phyloP scores from a whole-genome alignment of 2,329 filamentous ascomycete species.

The Hypoxylon sp. region DNA sequence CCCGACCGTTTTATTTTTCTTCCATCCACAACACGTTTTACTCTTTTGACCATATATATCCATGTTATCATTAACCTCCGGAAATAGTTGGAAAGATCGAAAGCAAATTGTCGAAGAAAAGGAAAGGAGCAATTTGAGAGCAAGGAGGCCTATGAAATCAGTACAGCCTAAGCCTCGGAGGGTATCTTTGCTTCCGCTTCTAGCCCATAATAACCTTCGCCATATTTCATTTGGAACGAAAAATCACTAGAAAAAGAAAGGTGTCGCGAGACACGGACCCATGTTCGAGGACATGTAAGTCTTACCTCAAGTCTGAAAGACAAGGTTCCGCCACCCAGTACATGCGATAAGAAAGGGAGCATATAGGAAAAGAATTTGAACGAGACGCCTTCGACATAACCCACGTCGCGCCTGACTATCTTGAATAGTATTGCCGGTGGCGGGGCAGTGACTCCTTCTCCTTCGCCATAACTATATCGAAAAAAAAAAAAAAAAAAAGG shows the following conservation, averaged over 20 bases:
- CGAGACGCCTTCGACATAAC: neutral
- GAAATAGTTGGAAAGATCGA: no score
- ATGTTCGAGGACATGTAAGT: slow-evolving; percentile 21
- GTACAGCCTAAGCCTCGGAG: slow-evolving; percentile 22
- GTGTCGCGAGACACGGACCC: slow-evolving; percentile 24
- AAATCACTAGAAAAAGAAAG: slow-evolving; percentile 20
- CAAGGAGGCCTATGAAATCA: slow-evolving; percentile 18
- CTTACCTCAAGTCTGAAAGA: slow-evolving; percentile 16
- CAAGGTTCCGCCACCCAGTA: slow-evolving; percentile 2
- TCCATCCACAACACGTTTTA: no score
- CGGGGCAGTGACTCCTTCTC: neutral
- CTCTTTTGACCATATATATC: no score
- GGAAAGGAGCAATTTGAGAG: slow-evolving; percentile 21
- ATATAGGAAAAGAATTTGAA: neutral
- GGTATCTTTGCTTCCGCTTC: slow-evolving; percentile 34
- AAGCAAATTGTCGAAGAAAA: slow-evolving; percentile 1
- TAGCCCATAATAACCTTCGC: slow-evolving; percentile 18
- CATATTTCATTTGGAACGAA: slow-evolving; percentile 13
- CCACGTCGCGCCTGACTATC: neutral
- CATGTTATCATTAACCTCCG: slow-evolving; percentile 3
- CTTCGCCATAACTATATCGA: neutral
- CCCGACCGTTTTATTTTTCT: no score
- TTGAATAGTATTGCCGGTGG: neutral
- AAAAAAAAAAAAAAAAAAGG: no score
- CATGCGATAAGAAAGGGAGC: slow-evolving; percentile 5